Conservation (phyloP, 2,329 filamentous ascomycete species). For the Zymoseptoria crescenta region DNA sequence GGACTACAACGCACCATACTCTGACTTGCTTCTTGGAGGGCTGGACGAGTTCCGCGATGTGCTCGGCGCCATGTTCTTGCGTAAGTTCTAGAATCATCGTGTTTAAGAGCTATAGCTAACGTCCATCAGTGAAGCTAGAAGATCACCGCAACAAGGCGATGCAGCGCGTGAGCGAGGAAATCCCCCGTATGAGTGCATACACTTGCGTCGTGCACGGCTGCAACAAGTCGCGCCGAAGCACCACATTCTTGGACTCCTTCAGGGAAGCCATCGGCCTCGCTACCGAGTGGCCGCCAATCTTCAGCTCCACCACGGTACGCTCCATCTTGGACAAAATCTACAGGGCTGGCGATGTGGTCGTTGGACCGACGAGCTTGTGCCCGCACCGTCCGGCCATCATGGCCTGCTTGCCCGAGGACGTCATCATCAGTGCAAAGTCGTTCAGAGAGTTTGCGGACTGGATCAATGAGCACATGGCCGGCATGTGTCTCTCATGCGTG, state of each 20-base stretch:
- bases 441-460: neutral
- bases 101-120: neutral
- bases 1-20: neutral
- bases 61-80: neutral
- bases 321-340: neutral
- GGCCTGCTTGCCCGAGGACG: neutral
- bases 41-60: neutral
- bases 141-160: neutral
- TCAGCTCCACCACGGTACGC: neutral
- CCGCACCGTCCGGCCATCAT: neutral
- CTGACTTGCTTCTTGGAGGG: neutral
- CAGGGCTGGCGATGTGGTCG: neutral
- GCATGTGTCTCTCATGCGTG: neutral
- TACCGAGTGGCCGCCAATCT: neutral
- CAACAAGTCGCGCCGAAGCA: neutral
- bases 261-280: neutral
- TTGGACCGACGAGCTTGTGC: neutral
- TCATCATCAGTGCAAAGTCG: neutral
- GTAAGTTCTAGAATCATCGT: neutral
- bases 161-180: neutral
- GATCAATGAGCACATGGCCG: neutral
- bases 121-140: neutral
- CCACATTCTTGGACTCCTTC: neutral
- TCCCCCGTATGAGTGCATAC: neutral
- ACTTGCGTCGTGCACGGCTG: neutral